Evolutionary conservation across 1,139 yeast species (phyloP).

Genomic region (Ogataea hybrid): DNA sequence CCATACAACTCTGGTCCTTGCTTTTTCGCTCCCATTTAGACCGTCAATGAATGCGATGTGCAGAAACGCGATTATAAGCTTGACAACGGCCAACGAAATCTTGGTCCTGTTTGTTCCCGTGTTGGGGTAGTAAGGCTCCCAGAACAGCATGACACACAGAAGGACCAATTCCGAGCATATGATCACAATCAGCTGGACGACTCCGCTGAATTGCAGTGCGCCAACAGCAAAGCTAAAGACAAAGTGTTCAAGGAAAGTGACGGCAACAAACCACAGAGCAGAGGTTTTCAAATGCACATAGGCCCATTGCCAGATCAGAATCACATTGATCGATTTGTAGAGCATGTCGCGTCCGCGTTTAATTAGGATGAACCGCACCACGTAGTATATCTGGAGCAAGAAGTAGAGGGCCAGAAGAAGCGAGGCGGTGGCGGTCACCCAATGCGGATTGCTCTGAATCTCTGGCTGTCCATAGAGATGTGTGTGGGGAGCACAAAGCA

Average conservation of each 20-base stretch:
- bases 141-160: slow-evolving; percentile 33
- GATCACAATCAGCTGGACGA: slow-evolving; percentile 43
- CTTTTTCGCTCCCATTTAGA: slow-evolving; percentile 36
- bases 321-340: slow-evolving; percentile 47
- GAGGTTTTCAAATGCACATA: slow-evolving; percentile 47
- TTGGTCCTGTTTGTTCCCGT: slow-evolving; percentile 41
- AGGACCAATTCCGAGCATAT: slow-evolving; percentile 38
- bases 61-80: slow-evolving; percentile 39
- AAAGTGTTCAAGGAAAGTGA: slow-evolving; percentile 37
- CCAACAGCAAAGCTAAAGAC: slow-evolving; percentile 44
- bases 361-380: slow-evolving; percentile 27
- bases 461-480: slow-evolving; percentile 20
- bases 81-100: slow-evolving; percentile 39
- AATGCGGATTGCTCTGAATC: slow-evolving; percentile 4
- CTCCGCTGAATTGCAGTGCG: slow-evolving; percentile 41
- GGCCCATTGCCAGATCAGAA: slow-evolving; percentile 46
- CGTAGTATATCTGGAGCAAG: slow-evolving; percentile 32
- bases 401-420: slow-evolving; percentile 36
- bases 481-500: slow-evolving; percentile 31
- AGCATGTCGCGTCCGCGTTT: slow-evolving; percentile 30
- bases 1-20: slow-evolving; percentile 42
- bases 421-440: slow-evolving; percentile 33
- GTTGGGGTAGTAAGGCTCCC: slow-evolving; percentile 42
- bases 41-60: slow-evolving; percentile 42
- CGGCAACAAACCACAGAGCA: slow-evolving; percentile 38